Conservation (phyloP, 352 stramenopile species). For the Globisporangium megalacanthum region DNA sequence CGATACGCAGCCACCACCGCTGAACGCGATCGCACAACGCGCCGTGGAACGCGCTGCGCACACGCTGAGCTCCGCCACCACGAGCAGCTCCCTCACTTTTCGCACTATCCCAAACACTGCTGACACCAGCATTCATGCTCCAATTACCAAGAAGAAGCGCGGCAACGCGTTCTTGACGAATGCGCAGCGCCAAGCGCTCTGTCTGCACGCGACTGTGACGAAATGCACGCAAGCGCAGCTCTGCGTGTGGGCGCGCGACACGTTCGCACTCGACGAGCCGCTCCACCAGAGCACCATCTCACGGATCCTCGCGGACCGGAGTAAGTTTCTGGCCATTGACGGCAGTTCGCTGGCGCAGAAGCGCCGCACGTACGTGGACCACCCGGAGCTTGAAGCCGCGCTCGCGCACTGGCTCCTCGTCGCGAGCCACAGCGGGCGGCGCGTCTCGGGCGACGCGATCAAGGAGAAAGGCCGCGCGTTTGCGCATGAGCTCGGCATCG, state of each 20-base stretch:
- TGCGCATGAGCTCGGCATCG: constrained; percentile 16
- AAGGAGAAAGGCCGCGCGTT: constrained; percentile 23
- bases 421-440: constrained; percentile 17
- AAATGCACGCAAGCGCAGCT: constrained; percentile 23
- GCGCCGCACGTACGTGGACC: constrained; percentile 16
- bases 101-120: too few species aligned
- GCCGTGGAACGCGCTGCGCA: neutral
- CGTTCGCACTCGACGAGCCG: constrained; percentile 16
- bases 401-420: constrained; percentile 25
- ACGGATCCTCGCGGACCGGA: constrained; percentile 20
- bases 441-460: constrained; percentile 23
- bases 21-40: neutral
- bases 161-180: constrained; percentile 24
- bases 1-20: neutral
- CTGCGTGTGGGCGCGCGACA: constrained; percentile 20
- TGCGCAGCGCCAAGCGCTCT: constrained; percentile 19
- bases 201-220: constrained; percentile 8
- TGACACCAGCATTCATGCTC: neutral
- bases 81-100: too few species aligned
- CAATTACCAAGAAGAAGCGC: constrained; percentile 3
- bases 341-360: constrained; percentile 16
- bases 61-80: neutral
- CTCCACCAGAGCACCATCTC: constrained; percentile 22
- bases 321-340: constrained; percentile 21
- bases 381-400: constrained; percentile 20